Percentiles rank a stretch among this genome's conserved stretches.
Conservation (phyloP, 768 basidiomycete species). For the Dentipellis fragilis region DNA sequence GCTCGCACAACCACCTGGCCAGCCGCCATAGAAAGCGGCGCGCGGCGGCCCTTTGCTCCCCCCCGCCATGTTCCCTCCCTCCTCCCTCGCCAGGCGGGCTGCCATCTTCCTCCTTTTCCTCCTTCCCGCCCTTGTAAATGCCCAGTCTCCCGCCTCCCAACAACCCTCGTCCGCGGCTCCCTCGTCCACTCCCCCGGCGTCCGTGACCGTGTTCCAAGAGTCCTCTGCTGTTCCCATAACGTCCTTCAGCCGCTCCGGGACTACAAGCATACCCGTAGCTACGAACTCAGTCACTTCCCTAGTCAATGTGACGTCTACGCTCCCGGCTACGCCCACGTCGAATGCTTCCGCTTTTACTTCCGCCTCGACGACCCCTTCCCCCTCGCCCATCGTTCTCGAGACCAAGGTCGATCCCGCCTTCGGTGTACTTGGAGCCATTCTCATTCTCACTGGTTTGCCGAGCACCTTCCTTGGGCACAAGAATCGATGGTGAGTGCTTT, state of each 20-base stretch:
- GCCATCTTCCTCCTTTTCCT: too few species aligned
- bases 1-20: too few species aligned
- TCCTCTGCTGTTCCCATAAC: conserved; percentile 41
- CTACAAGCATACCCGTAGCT: conserved; percentile 37
- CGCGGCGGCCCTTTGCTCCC: conserved; percentile 18
- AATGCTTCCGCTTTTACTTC: conserved; percentile 5
- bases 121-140: too few species aligned
- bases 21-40: too few species aligned
- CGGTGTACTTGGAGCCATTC: conserved; percentile 77
- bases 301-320: conserved; percentile 51
- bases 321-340: conserved; percentile 35
- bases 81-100: neutral
- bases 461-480: conserved; percentile 91
- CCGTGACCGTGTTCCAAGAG: conserved; percentile 36
- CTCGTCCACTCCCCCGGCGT: conserved; percentile 12
- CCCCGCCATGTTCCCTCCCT: conserved; percentile 16
- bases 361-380: conserved; percentile 24
- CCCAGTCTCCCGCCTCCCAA: neutral
- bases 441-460: conserved; percentile 84
- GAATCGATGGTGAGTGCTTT: conserved; percentile 70
- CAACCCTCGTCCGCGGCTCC: conserved; percentile 1
- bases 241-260: conserved; percentile 30
- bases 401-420: conserved; percentile 82
- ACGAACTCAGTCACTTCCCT: conserved; percentile 50
- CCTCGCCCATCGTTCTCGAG: conserved; percentile 30